Conservation (phyloP, 805 yeast species). For the Saccharomyces jurei region DNA sequence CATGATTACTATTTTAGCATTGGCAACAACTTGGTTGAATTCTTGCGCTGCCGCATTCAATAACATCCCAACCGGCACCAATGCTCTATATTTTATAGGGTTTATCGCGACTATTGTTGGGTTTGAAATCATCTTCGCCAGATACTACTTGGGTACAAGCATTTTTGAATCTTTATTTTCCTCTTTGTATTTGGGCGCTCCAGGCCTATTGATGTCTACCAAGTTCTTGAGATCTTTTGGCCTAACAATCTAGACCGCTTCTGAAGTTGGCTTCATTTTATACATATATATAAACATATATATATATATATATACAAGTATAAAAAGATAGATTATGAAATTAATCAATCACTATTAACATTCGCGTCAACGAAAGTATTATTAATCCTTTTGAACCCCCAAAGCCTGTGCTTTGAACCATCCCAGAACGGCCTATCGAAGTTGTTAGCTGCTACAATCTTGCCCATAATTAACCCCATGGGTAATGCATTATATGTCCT, state of each 20-base stretch:
- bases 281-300: background rate
- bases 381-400: constrained; percentile 48
- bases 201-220: constrained; percentile 56
- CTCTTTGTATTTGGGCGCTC: constrained; percentile 38
- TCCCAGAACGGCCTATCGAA: constrained; percentile 41
- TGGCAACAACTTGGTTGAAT: constrained; percentile 39
- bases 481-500: constrained; percentile 87
- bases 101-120: constrained; percentile 22
- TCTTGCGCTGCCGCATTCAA: constrained; percentile 22
- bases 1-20: constrained; percentile 33
- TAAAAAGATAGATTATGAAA: background rate
- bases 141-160: constrained; percentile 26
- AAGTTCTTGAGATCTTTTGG: constrained; percentile 47
- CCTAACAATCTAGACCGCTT: constrained; percentile 4
- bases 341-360: background rate
- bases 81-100: constrained; percentile 17
- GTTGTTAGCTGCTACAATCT: constrained; percentile 64
- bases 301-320: background rate
- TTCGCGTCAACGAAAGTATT: constrained; percentile 41
- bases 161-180: constrained; percentile 27
- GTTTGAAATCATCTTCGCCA: constrained; percentile 24
- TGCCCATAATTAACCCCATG: constrained; percentile 79
- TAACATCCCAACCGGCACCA: constrained; percentile 21
- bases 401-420: constrained; percentile 32
- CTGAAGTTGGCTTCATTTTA: background rate